These are phyloP conservation scores for Trametes pubescens DNA, from an alignment of 1,284 basidiomycete species.

Conservation along the genomic window DNA sequence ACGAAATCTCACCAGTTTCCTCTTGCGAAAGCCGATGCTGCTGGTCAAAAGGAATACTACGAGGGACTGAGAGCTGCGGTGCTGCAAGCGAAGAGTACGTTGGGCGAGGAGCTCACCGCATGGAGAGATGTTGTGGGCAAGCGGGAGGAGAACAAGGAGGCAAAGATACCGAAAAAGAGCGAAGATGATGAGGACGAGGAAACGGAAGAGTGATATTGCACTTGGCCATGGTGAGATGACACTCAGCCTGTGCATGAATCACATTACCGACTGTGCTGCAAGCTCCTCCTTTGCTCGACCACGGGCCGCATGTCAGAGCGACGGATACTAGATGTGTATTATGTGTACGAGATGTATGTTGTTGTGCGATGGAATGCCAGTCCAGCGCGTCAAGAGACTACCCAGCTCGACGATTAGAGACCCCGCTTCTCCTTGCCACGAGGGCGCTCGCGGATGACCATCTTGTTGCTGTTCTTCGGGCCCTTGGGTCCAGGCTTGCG, in stretches of 20 bases:
- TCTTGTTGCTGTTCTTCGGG: slow-evolving; percentile 92
- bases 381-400: background rate
- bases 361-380: slow-evolving; percentile 17
- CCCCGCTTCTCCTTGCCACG: slow-evolving; percentile 78
- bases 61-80: slow-evolving; percentile 57
- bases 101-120: slow-evolving; percentile 70
- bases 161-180: slow-evolving; percentile 48
- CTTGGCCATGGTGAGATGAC: slow-evolving; percentile 4
- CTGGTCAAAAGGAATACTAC: slow-evolving; percentile 57
- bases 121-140: slow-evolving; percentile 77
- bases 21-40: slow-evolving; percentile 36
- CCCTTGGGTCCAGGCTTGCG: slow-evolving; percentile 89
- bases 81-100: slow-evolving; percentile 54
- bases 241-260: background rate
- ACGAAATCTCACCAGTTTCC: slow-evolving; percentile 48
- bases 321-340: slow-evolving; percentile 32
- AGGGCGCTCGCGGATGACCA: slow-evolving; percentile 90
- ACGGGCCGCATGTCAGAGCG: slow-evolving; percentile 3
- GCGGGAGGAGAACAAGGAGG: slow-evolving; percentile 56
- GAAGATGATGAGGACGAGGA: slow-evolving; percentile 49
- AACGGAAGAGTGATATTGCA: slow-evolving; percentile 34
- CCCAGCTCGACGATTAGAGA: slow-evolving; percentile 28
- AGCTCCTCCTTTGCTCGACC: background rate
- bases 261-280: background rate
- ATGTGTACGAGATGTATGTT: slow-evolving; percentile 27